Percentiles rank a stretch among this genome's conserved stretches.
These are phyloP conservation scores for Phytopythium delawarense DNA, from an alignment of 352 stramenopile genomes.

Conservation along the genomic window DNA sequence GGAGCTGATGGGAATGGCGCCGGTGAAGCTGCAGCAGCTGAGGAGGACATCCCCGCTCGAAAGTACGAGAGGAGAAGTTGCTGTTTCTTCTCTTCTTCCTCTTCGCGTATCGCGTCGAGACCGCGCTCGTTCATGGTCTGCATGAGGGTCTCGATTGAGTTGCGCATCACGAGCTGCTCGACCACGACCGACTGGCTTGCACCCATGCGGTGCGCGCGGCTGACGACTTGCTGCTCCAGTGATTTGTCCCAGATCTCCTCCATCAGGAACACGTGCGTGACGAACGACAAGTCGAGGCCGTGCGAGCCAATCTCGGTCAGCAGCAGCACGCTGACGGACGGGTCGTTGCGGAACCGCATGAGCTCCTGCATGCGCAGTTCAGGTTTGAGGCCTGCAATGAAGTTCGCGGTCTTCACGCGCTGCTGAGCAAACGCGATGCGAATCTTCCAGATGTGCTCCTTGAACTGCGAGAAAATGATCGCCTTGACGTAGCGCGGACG, in stretches of 20 bases:
- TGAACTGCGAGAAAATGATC: constrained; percentile 85
- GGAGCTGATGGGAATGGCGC: not conserved
- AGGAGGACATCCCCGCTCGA: not conserved
- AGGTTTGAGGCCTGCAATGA: constrained; percentile 46
- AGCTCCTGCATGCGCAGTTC: constrained; percentile 51
- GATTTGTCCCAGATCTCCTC: constrained; percentile 97
- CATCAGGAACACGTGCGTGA: constrained; percentile 98
- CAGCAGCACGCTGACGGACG: constrained; percentile 89
- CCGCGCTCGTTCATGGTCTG: constrained; percentile 34
- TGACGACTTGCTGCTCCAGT: constrained; percentile 94
- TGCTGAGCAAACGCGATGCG: constrained; percentile 74
- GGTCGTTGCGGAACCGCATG: constrained; percentile 48
- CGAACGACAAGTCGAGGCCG: constrained; percentile 96
- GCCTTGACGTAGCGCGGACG: constrained; percentile 45
- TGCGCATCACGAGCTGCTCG: constrained; percentile 89
- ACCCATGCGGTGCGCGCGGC: constrained; percentile 95
- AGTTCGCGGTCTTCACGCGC: constrained; percentile 52
- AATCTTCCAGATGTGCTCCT: constrained; percentile 72
- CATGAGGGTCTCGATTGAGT: constrained; percentile 80
- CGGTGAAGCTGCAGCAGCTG: not conserved
- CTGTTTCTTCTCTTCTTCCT: constrained; percentile 3
- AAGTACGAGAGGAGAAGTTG: not conserved
- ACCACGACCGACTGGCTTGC: constrained; percentile 89
- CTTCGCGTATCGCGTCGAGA: not conserved
- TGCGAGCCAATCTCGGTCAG: constrained; percentile 93